A percentile compares a stretch with the other conserved stretches of the same genome.
phyloP scores from a whole-genome alignment of 2,329 filamentous ascomycete genomes.

The Basipetospora sp. region DNA sequence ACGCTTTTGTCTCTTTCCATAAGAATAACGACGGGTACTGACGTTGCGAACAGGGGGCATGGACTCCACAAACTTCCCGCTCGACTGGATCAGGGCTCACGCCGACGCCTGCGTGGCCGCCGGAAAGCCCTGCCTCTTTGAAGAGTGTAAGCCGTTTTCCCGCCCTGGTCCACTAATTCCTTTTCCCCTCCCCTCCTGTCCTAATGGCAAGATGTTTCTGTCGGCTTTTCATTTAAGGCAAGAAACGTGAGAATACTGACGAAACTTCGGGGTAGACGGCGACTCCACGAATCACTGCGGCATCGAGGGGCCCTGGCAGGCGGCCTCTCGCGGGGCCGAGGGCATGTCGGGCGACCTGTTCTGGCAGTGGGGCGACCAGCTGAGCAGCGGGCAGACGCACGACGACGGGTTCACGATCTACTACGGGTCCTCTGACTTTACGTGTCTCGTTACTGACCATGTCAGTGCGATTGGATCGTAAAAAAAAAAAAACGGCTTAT shows the following conservation, averaged over 20 bases:
- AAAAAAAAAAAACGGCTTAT: neutral
- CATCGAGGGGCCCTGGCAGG: slow-evolving; percentile 35
- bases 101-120: slow-evolving; percentile 15
- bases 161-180: neutral
- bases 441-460: slow-evolving; percentile 30
- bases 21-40: slow-evolving; percentile 11
- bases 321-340: slow-evolving; percentile 15
- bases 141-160: slow-evolving; percentile 16
- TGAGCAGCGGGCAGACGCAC: slow-evolving; percentile 26
- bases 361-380: slow-evolving; percentile 26
- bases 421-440: slow-evolving; percentile 24
- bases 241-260: no score
- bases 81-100: slow-evolving; percentile 13
- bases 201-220: no score
- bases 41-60: slow-evolving; percentile 1
- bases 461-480: slow-evolving; percentile 12
- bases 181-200: no score
- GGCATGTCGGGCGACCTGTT: slow-evolving; percentile 24
- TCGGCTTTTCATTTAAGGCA: no score
- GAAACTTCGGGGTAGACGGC: slow-evolving; percentile 11
- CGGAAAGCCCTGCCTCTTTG: slow-evolving; percentile 18
- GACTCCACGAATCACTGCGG: slow-evolving; percentile 14
- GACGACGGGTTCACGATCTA: slow-evolving; percentile 33
- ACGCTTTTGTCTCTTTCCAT: slow-evolving; percentile 5
- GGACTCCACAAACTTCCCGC: slow-evolving; percentile 6